These are phyloP conservation scores for Capsicum rhomboideum DNA, from an alignment of 257 asterid species.

Conservation along the genomic window DNA sequence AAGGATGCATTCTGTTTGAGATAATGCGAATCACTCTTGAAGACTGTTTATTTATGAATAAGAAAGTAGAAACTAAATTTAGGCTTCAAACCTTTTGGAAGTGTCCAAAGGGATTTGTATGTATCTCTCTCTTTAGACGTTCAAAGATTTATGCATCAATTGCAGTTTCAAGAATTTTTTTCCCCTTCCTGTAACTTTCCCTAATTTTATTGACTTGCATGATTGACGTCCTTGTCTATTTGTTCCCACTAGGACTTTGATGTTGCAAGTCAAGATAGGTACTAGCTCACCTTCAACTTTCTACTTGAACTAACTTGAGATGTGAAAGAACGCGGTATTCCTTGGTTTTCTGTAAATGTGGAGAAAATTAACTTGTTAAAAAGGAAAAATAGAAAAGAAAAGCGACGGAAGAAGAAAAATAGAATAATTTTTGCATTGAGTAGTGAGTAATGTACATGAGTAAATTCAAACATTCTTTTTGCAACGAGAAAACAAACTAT, in stretches of 20 bases:
- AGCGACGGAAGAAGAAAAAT: neutral
- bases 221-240: neutral
- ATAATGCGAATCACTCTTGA: neutral
- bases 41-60: neutral
- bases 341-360: neutral
- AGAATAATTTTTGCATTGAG: neutral
- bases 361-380: neutral
- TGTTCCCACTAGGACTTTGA: neutral
- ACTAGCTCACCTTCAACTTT: neutral
- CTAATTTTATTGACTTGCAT: neutral
- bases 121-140: neutral
- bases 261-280: neutral
- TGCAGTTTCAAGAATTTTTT: neutral
- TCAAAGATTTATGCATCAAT: neutral
- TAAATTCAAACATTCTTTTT: neutral
- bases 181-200: neutral
- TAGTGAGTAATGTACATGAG: neutral
- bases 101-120: neutral
- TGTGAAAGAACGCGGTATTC: neutral
- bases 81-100: neutral
- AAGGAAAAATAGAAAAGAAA: neutral
- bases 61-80: neutral
- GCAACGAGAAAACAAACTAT: neutral
- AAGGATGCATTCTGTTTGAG: neutral
- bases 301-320: neutral